Base-by-base conservation (phyloP, 2,329 filamentous ascomycete genomes). In the Chaetomium sp. region DNA sequence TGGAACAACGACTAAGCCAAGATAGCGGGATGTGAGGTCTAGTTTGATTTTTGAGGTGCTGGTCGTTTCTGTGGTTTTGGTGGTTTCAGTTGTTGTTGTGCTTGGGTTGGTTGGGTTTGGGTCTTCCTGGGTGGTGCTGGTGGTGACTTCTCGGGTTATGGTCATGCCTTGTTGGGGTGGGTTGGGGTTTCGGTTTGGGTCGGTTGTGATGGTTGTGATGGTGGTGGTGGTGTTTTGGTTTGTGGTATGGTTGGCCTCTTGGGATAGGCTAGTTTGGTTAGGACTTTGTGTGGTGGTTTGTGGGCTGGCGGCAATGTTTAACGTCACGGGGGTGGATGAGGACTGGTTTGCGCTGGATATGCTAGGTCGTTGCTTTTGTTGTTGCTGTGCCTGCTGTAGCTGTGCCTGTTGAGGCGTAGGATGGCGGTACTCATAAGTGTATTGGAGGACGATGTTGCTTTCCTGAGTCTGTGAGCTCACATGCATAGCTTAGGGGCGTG, bases 1-100 rank as follows among this genome's bases (percentile, higher is more conserved):
- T 0, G 94, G 94, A 4, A 99, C 83, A 32, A 96, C 91, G 2
- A 99, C 85, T 33, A 97, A 74, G 0, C 94, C 94, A 27, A 99
- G 81, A 67, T 90, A 95, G 53, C 94, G 84, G 62, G 88, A 91
- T 33, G 83, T 87, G 85, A 95, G 88, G 64, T 90, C 81, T 53
- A 89, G 72, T 59, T 79, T 81, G 54, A 87, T 67, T 11, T 71
- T 76, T 5, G 54, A 42, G 32, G 36, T 6, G 0, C 9, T 27
- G 3, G 35, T 47, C 35, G 19, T 27, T 27, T 27, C 19, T 27
- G 52, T 51, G 1, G 53, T 55, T 1, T 59, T 54, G 2, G 74
- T 72, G 8, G 71, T 69, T 3, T 73, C 19, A 27, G 64, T 53
- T 77, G 72, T 42, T 77, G 72, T 27, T n/a, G n/a, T n/a, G n/a